phyloP scores from a whole-genome alignment of 352 stramenopile species.

The Phytophthora melonis region DNA sequence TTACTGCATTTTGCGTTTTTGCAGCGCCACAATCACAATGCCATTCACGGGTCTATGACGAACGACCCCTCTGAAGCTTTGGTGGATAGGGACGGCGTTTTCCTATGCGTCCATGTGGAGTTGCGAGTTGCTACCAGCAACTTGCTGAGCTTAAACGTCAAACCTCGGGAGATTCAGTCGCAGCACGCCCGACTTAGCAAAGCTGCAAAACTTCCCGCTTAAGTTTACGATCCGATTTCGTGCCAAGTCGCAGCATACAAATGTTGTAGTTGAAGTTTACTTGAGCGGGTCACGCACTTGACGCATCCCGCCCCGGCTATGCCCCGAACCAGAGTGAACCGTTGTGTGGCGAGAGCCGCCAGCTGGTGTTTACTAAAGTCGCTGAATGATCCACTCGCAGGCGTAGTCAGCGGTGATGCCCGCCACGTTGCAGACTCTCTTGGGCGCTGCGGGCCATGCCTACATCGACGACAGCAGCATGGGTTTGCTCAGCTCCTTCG shows the following conservation, averaged over 20 bases:
- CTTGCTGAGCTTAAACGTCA: too few species aligned
- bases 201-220: background rate
- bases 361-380: constrained; percentile 24
- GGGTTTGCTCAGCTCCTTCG: background rate
- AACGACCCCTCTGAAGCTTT: too few species aligned
- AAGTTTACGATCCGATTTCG: background rate
- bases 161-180: too few species aligned
- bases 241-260: background rate
- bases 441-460: background rate
- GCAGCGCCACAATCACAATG: too few species aligned
- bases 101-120: too few species aligned
- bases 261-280: constrained; percentile 13
- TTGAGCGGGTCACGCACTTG: constrained; percentile 2
- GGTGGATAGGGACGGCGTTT: too few species aligned
- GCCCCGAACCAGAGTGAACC: background rate
- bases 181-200: too few species aligned
- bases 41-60: too few species aligned
- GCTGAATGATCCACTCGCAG: background rate
- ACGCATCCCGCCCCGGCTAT: constrained; percentile 15
- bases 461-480: background rate
- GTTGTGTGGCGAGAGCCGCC: constrained; percentile 24
- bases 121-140: too few species aligned
- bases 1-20: too few species aligned
- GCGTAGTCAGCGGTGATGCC: background rate
- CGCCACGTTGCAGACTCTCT: background rate